phyloP scores from a whole-genome alignment of 129 eudicot species.

The Flaveria ramosissima region DNA sequence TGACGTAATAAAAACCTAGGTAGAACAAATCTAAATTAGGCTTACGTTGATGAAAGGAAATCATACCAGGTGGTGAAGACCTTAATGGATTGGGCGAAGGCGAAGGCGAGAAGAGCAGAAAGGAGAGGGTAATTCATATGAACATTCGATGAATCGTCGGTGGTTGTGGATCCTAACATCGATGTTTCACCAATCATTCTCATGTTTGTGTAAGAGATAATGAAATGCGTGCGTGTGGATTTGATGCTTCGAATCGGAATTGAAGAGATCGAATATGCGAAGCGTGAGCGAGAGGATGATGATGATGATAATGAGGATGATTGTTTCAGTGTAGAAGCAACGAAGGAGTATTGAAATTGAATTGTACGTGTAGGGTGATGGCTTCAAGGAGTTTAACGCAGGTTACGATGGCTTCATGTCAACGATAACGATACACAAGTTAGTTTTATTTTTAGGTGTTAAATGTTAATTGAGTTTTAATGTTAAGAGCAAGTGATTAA shows the following conservation, averaged over 20 bases:
- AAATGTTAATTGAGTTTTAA: no score
- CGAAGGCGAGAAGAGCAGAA: conserved; percentile 79
- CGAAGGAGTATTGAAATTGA: neutral
- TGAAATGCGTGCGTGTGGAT: neutral
- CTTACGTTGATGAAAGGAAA: neutral
- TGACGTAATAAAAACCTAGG: conserved; percentile 5
- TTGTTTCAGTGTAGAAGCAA: conserved; percentile 27
- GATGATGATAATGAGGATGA: conserved; percentile 19
- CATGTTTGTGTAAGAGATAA: conserved; percentile 23
- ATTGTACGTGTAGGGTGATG: conserved; percentile 25
- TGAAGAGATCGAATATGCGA: conserved; percentile 22
- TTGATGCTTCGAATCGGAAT: conserved; percentile 3
- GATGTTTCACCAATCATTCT: conserved; percentile 42
- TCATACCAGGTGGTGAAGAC: conserved; percentile 78
- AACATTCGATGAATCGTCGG: conserved; percentile 38
- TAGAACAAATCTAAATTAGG: conserved; percentile 14
- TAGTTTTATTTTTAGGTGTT: no score
- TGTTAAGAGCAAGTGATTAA: neutral
- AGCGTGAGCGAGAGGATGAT: conserved; percentile 17
- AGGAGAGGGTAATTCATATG: conserved; percentile 70
- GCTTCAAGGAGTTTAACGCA: neutral
- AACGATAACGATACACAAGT: neutral
- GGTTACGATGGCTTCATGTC: conserved; percentile 18
- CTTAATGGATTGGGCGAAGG: conserved; percentile 75
- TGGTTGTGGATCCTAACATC: conserved; percentile 36